phyloP scores from a whole-genome alignment of 2,329 filamentous ascomycete genomes.

The Stemphylium beticola region DNA sequence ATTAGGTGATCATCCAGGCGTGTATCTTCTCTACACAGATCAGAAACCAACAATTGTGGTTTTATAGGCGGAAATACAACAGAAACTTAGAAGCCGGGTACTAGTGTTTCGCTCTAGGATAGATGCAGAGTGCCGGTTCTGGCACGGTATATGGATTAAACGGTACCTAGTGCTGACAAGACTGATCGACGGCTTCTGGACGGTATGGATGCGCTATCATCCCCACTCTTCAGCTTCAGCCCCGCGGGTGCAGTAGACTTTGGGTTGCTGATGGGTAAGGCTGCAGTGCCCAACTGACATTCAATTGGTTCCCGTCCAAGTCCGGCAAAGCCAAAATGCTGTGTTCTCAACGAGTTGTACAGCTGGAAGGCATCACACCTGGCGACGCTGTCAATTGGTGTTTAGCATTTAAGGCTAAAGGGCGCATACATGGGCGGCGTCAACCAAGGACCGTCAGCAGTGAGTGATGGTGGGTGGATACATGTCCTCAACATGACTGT shows the following conservation, averaged over 20 bases:
- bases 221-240: neutral
- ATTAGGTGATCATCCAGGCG: no score
- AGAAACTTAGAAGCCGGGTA: neutral
- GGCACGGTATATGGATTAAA: neutral
- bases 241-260: neutral
- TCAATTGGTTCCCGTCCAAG: neutral
- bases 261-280: neutral
- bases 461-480: no score
- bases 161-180: slow-evolving; percentile 4
- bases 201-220: neutral
- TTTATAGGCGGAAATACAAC: no score
- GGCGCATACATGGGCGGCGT: neutral
- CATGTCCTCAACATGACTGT: neutral
- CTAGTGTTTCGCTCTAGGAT: neutral
- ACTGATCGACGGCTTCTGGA: neutral
- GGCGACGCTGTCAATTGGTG: neutral
- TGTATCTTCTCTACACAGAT: no score
- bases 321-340: neutral
- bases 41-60: no score
- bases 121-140: neutral
- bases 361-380: neutral
- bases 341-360: neutral
- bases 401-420: neutral
- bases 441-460: neutral
- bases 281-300: neutral